Percentiles rank a stretch among this genome's conserved stretches.
Evolutionary conservation across 208 protist genomes (phyloP).

Genomic region (Leishmania aethiopica): DNA sequence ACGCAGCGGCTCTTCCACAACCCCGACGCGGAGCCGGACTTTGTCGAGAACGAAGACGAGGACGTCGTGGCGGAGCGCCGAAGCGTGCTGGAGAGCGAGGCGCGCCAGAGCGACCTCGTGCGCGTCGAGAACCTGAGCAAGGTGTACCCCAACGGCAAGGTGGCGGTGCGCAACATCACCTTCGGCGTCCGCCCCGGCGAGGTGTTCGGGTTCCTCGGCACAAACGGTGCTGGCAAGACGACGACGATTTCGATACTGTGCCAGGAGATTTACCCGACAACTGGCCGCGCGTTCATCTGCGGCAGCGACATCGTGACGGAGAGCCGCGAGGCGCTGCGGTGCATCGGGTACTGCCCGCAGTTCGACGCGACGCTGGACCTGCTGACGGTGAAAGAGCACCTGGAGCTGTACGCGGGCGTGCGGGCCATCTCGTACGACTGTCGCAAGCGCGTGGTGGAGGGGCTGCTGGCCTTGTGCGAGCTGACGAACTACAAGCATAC

Average conservation of each 20-base stretch:
- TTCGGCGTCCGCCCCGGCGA: conserved; percentile 75
- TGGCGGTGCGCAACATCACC: conserved; percentile 69
- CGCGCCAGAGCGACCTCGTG: conserved; percentile 46
- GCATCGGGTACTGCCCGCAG: conserved; percentile 96
- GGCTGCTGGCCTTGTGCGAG: too few species aligned
- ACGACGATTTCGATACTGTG: conserved; percentile 84
- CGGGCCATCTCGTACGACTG: conserved; percentile 35
- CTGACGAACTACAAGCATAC: too few species aligned
- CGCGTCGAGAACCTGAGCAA: conserved; percentile 64
- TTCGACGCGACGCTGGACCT: conserved; percentile 94
- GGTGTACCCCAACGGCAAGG: conserved; percentile 65
- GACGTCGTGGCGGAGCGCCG: conserved; percentile 47
- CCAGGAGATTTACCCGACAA: conserved; percentile 64
- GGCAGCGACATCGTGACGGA: conserved; percentile 60
- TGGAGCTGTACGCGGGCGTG: conserved; percentile 52
- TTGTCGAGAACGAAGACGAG: conserved; percentile 43
- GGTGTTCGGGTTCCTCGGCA: conserved; percentile 88
- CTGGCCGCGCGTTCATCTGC: neutral
- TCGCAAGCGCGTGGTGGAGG: too few species aligned
- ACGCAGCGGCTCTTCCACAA: conserved; percentile 30
- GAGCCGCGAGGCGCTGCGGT: conserved; percentile 40
- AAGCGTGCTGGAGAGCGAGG: conserved; percentile 35
- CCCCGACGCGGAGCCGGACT: conserved; percentile 30
- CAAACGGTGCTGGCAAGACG: conserved; percentile 90
- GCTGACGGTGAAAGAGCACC: conserved; percentile 93